Conservation (phyloP, 2,329 filamentous ascomycete species). For the Monilinia aucupariae region DNA sequence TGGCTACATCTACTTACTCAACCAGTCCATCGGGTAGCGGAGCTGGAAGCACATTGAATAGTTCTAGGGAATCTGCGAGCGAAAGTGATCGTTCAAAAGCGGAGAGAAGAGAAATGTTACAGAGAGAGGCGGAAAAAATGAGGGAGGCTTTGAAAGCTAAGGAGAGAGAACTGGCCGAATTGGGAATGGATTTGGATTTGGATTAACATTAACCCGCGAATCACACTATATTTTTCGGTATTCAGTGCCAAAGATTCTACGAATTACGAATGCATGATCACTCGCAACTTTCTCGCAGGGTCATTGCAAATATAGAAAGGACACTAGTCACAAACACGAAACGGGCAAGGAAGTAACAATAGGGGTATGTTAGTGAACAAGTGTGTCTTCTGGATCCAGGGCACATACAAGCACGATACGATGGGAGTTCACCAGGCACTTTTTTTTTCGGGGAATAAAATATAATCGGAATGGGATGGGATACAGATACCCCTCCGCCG, state of each 20-base stretch:
- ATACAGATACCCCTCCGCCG: conserved; percentile 7
- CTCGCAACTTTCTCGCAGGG: not conserved
- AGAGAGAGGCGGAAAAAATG: conserved; percentile 72
- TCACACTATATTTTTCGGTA: not conserved
- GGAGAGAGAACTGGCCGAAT: conserved; percentile 32
- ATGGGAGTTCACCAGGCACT: conserved; percentile 6
- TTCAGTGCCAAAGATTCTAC: not conserved
- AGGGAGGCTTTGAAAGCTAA: conserved; percentile 36
- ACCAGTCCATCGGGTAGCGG: conserved; percentile 37
- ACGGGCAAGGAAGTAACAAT: not conserved
- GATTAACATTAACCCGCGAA: conserved; percentile 9
- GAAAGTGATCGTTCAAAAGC: conserved; percentile 51
- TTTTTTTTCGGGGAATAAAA: not conserved
- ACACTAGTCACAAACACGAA: not conserved
- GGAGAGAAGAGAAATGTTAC: conserved; percentile 60
- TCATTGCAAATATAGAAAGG: not conserved
- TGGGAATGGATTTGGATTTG: conserved; percentile 19
- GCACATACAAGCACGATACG: not conserved
- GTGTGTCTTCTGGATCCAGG: not conserved
- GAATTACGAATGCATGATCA: conserved; percentile 6
- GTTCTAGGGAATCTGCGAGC: conserved; percentile 33
- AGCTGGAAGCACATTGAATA: conserved; percentile 31
- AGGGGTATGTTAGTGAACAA: not conserved
- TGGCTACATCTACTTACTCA: conserved; percentile 19
- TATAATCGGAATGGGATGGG: conserved; percentile 9